phyloP scores from a whole-genome alignment of 73 alveolate genomes.

The Blepharisma japonicum region DNA sequence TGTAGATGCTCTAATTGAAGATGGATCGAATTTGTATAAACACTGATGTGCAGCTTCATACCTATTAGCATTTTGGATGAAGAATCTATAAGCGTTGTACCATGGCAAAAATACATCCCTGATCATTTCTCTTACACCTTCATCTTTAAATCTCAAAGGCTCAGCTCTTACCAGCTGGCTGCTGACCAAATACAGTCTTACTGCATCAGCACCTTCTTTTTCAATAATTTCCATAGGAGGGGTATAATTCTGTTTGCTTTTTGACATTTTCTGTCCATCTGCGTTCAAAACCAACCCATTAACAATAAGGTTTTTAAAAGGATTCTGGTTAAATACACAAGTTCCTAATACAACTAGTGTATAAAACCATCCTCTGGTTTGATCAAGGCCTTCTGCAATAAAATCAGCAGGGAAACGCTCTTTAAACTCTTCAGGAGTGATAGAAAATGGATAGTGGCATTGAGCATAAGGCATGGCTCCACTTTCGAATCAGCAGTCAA shows the following conservation, averaged over 20 bases:
- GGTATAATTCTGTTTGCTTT: constrained; percentile 95
- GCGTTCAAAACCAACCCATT: constrained; percentile 93
- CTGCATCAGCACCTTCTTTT: constrained; percentile 92
- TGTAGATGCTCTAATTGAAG: constrained; percentile 40
- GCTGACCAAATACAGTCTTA: constrained; percentile 89
- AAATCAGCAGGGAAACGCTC: constrained; percentile 99
- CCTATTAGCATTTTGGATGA: constrained; percentile 90
- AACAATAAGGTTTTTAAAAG: constrained; percentile 97
- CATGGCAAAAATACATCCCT: constrained; percentile 97
- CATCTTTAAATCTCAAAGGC: constrained; percentile 74
- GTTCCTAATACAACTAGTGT: constrained; percentile 97
- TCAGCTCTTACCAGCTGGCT: constrained; percentile 97
- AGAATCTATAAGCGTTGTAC: constrained; percentile 96
- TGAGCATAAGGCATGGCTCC: constrained; percentile 99
- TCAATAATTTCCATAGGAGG: constrained; percentile 90
- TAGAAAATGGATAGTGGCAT: constrained; percentile 94
- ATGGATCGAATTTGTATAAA: constrained; percentile 73
- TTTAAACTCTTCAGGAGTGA: constrained; percentile 81
- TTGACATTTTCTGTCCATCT: constrained; percentile 98
- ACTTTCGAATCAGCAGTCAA: constrained; percentile 99
- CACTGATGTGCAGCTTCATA: constrained; percentile 75
- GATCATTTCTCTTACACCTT: constrained; percentile 87
- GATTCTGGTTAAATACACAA: constrained; percentile 84
- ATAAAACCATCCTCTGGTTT: constrained; percentile 99
- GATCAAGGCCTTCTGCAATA: constrained; percentile 99